A percentile compares a stretch with the other conserved stretches of the same genome.
phyloP scores from a whole-genome alignment of 2,329 filamentous ascomycete genomes.

The Alternaria brassicae region DNA sequence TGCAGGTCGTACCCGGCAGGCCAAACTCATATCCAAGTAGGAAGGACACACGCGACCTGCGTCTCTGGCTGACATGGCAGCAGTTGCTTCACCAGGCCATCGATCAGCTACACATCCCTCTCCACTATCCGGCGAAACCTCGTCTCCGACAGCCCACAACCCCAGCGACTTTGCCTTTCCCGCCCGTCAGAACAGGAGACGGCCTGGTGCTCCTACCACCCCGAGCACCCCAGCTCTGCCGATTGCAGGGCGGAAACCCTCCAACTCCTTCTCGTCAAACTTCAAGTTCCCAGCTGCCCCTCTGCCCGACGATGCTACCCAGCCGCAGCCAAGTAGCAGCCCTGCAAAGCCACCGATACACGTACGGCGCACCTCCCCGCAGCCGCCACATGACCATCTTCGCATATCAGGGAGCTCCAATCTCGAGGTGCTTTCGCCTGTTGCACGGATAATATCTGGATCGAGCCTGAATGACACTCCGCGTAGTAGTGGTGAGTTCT shows the following conservation, averaged over 20 bases:
- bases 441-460: slow-evolving; percentile 75
- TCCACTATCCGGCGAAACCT: slow-evolving; percentile 51
- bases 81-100: slow-evolving; percentile 41
- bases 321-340: slow-evolving; percentile 30
- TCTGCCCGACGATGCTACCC: slow-evolving; percentile 39
- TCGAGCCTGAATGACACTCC: slow-evolving; percentile 79
- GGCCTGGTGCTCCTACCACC: slow-evolving; percentile 44
- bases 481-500: slow-evolving; percentile 92
- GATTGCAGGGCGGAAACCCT: slow-evolving; percentile 47
- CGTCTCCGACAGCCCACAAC: slow-evolving; percentile 43
- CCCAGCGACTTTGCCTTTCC: slow-evolving; percentile 40
- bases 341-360: slow-evolving; percentile 52
- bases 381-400: slow-evolving; percentile 25
- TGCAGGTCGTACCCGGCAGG: slow-evolving; percentile 71
- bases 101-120: slow-evolving; percentile 51
- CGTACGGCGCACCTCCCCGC: slow-evolving; percentile 33
- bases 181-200: slow-evolving; percentile 36
- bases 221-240: slow-evolving; percentile 53
- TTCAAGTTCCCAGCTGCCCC: slow-evolving; percentile 65
- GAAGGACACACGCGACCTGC: not conserved
- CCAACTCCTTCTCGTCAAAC: slow-evolving; percentile 54
- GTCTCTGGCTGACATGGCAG: slow-evolving; percentile 25
- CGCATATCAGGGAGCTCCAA: slow-evolving; percentile 50
- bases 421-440: slow-evolving; percentile 65
- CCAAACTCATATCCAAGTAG: slow-evolving; percentile 46